Percentiles rank a stretch among this genome's conserved stretches.
These are phyloP conservation scores for Podospora conica DNA, from an alignment of 495 filamentous ascomycete species.

Conservation along the genomic window DNA sequence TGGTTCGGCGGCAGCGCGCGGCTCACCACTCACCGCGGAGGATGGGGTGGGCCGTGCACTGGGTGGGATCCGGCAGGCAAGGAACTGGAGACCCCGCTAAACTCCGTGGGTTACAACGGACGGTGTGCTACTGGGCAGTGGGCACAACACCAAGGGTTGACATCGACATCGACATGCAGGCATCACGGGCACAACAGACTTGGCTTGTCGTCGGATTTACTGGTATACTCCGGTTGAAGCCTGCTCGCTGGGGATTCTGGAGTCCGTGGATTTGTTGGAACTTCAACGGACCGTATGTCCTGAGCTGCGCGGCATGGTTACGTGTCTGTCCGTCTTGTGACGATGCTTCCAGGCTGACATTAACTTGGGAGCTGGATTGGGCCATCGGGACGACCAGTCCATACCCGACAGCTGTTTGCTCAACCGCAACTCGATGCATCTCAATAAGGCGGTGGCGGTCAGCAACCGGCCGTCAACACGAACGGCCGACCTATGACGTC, in stretches of 20 bases:
- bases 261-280: no score
- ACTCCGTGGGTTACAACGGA: neutral
- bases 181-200: neutral
- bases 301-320: no score
- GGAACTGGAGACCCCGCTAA: neutral
- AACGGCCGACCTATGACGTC: conserved; percentile 14
- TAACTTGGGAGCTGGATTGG: neutral
- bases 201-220: neutral
- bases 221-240: neutral
- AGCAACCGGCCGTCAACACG: neutral
- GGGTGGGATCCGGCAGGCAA: neutral
- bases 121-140: neutral
- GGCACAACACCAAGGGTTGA: neutral
- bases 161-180: no score
- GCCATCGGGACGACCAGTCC: no score
- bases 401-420: no score
- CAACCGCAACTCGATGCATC: no score
- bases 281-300: neutral
- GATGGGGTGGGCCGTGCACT: conserved; percentile 10
- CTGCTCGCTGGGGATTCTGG: neutral
- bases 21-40: neutral
- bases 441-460: neutral
- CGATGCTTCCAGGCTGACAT: neutral
- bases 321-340: neutral
- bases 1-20: neutral